phyloP scores from a whole-genome alignment of 768 basidiomycete species.

The Boletus vermiculosoides region DNA sequence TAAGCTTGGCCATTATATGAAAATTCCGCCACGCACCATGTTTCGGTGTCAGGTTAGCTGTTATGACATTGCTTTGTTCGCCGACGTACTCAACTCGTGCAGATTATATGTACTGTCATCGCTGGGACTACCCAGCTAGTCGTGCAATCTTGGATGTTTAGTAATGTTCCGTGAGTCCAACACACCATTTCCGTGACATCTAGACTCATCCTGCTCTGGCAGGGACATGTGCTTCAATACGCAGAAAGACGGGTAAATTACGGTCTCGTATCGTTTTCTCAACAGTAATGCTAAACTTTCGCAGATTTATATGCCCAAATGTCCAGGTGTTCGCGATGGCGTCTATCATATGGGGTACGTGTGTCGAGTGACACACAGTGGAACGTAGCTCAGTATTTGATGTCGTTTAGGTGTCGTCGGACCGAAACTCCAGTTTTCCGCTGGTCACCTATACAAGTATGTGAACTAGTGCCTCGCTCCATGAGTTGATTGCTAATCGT shows the following conservation, averaged over 20 bases:
- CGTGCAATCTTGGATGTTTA: constrained; percentile 74
- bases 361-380: background rate
- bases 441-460: constrained; percentile 59
- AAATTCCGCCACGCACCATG: constrained; percentile 67
- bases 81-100: background rate
- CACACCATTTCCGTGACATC: background rate
- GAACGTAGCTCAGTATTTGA: constrained; percentile 14
- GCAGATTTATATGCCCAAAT: constrained; percentile 48
- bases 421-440: constrained; percentile 54
- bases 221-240: constrained; percentile 47
- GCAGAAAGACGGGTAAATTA: constrained; percentile 40
- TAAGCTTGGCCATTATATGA: constrained; percentile 71
- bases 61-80: background rate
- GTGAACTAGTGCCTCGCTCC: constrained; percentile 14
- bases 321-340: constrained; percentile 56
- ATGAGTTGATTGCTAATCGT: background rate
- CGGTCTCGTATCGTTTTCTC: background rate
- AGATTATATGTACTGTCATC: constrained; percentile 63
- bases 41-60: constrained; percentile 60
- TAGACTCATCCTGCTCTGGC: background rate
- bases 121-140: constrained; percentile 73
- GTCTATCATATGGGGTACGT: constrained; percentile 50
- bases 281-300: background rate
- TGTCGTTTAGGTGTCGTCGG: constrained; percentile 61
- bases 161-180: constrained; percentile 48